phyloP scores from a whole-genome alignment of 305 asterid species.

The Fraxinus albicans region DNA sequence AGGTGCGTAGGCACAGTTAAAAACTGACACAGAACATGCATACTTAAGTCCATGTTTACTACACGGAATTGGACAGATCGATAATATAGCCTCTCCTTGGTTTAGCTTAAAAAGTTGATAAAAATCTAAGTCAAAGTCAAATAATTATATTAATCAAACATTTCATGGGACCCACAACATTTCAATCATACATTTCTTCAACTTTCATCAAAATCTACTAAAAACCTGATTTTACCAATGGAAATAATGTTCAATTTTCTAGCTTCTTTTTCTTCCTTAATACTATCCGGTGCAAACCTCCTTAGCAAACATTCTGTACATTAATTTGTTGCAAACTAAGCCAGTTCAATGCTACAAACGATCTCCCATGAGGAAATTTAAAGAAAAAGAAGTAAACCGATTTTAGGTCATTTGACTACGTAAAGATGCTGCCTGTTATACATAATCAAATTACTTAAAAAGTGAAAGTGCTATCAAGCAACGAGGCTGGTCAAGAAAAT shows the following conservation, averaged over 20 bases:
- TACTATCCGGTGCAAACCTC: background rate
- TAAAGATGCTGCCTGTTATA: background rate
- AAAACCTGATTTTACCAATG: no score
- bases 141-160: no score
- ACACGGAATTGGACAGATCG: background rate
- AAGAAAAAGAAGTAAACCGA: background rate
- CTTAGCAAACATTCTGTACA: background rate
- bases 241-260: background rate
- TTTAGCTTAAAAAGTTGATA: no score
- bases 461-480: background rate
- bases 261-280: background rate
- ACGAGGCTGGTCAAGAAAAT: background rate
- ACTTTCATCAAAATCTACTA: no score
- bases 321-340: background rate
- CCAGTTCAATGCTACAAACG: background rate
- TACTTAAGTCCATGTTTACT: background rate
- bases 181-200: no score
- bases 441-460: background rate
- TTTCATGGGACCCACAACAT: no score
- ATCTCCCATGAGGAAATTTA: background rate
- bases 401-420: no score
- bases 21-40: background rate
- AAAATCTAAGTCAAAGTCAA: no score
- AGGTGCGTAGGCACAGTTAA: background rate
- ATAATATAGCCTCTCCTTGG: no score